Conservation (phyloP, 768 basidiomycete genomes). For the Coprinellus micaceus region DNA sequence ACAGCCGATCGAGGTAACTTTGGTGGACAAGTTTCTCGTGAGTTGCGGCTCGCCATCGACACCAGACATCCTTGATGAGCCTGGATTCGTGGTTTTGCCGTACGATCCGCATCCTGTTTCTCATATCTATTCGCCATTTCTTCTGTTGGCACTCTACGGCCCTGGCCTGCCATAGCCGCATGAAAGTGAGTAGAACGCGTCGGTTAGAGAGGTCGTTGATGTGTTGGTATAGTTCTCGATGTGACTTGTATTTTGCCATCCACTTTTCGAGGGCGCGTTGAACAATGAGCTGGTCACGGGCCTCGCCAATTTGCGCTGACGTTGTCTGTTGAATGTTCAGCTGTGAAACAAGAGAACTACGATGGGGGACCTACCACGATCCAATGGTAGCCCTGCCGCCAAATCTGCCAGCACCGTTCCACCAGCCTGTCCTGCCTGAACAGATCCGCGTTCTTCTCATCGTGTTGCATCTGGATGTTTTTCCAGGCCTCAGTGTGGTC, state of each 20-base stretch:
- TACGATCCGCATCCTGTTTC: conserved; percentile 60
- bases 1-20: conserved; percentile 43
- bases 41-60: conserved; percentile 61
- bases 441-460: conserved; percentile 67
- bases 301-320: conserved; percentile 60
- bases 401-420: conserved; percentile 71
- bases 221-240: conserved; percentile 37
- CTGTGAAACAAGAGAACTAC: conserved; percentile 6
- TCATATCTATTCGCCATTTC: conserved; percentile 69
- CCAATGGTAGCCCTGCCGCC: conserved; percentile 71
- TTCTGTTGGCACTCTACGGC: conserved; percentile 53
- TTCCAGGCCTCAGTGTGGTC: conserved; percentile 79
- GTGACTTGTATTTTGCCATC: conserved; percentile 40
- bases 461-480: conserved; percentile 64
- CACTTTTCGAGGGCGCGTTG: conserved; percentile 59
- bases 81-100: conserved; percentile 53
- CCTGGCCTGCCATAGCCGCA: conserved; percentile 53
- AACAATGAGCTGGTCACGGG: conserved; percentile 62
- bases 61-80: conserved; percentile 57
- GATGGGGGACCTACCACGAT: conserved; percentile 53
- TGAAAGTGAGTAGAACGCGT: conserved; percentile 38
- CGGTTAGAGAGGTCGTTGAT: conserved; percentile 42
- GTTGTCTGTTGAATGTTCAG: conserved; percentile 51
- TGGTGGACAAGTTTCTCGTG: conserved; percentile 49
- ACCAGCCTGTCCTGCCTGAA: conserved; percentile 62